A percentile compares a stretch with the other conserved stretches of the same genome.
Evolutionary conservation across 2,329 filamentous ascomycete species (phyloP).

Genomic region (Aspergillus carbonarius): DNA sequence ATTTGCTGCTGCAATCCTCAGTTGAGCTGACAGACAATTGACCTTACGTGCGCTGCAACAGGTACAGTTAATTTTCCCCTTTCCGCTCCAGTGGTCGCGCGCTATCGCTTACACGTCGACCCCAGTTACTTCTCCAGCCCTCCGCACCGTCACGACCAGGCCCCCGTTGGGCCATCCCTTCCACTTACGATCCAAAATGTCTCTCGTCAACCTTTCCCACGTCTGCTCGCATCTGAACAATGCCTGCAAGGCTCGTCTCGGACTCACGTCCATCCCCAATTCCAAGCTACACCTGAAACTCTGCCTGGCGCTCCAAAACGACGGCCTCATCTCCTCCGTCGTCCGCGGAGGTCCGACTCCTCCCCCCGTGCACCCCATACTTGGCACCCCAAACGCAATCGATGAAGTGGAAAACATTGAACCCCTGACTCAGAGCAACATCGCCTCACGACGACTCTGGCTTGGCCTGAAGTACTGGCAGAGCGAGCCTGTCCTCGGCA

Average conservation of each 20-base stretch:
- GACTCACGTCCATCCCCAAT: constrained; percentile 78
- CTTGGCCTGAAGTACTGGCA: constrained; percentile 88
- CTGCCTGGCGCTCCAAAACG: constrained; percentile 73
- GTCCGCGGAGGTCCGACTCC: constrained; percentile 68
- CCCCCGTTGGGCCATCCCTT: constrained; percentile 21
- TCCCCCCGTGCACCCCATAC: constrained; percentile 52
- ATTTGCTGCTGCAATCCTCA: background rate
- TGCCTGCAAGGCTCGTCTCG: constrained; percentile 77
- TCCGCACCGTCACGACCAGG: constrained; percentile 6
- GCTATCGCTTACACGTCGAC: constrained; percentile 5
- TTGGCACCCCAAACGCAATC: constrained; percentile 50
- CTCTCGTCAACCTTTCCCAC: constrained; percentile 71
- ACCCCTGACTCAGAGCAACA: constrained; percentile 66
- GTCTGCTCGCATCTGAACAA: constrained; percentile 92
- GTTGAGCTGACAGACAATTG: background rate
- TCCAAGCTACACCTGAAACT: constrained; percentile 77
- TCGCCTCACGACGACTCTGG: constrained; percentile 76
- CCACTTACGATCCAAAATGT: constrained; percentile 53
- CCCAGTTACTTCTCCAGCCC: background rate
- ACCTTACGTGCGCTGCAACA: background rate
- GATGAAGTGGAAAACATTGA: constrained; percentile 42
- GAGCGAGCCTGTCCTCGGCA: constrained; percentile 72
- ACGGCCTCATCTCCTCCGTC: constrained; percentile 78
- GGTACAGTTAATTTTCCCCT: background rate
- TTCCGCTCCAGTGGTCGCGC: background rate